Evolutionary conservation across 306 rosid species (phyloP).

Genomic region (Fragaria iinumae): DNA sequence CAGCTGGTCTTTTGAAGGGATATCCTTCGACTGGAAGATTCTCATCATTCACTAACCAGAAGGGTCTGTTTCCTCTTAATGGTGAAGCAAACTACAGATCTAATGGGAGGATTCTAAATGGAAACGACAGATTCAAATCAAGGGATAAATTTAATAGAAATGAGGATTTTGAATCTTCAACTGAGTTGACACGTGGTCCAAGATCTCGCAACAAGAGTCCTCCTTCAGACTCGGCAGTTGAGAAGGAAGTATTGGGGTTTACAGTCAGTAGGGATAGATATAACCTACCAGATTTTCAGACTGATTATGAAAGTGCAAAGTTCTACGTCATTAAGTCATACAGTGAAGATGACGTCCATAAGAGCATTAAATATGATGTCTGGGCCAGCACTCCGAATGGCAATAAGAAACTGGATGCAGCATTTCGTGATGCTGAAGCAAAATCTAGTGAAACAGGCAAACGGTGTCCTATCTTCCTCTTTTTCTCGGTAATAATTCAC

Average conservation of each 20-base stretch:
- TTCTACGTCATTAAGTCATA: slow-evolving; percentile 81
- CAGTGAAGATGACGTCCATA: slow-evolving; percentile 86
- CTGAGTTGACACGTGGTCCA: slow-evolving; percentile 69
- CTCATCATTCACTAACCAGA: slow-evolving; percentile 40
- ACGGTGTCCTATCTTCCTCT: slow-evolving; percentile 66
- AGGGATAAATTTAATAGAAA: slow-evolving; percentile 38
- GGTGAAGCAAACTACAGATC: slow-evolving; percentile 28
- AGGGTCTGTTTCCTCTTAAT: slow-evolving; percentile 28
- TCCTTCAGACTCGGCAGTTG: slow-evolving; percentile 33
- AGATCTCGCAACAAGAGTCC: slow-evolving; percentile 41
- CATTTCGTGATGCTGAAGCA: slow-evolving; percentile 58
- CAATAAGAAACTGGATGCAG: slow-evolving; percentile 62
- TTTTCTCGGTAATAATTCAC: slow-evolving; percentile 70
- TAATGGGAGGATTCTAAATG: slow-evolving; percentile 38
- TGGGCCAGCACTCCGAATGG: slow-evolving; percentile 87
- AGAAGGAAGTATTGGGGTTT: slow-evolving; percentile 42
- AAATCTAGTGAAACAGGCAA: slow-evolving; percentile 44
- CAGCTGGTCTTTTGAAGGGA: slow-evolving; percentile 38
- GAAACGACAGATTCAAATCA: slow-evolving; percentile 33
- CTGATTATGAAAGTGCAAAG: slow-evolving; percentile 54
- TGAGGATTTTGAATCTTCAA: slow-evolving; percentile 43
- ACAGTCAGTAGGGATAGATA: slow-evolving; percentile 45
- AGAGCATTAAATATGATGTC: slow-evolving; percentile 68
- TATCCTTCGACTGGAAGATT: slow-evolving; percentile 38
- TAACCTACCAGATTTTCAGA: slow-evolving; percentile 59